These are phyloP conservation scores for Scenedesmus sp. DNA, from an alignment of 163 green algal genomes.

Conservation along the genomic window DNA sequence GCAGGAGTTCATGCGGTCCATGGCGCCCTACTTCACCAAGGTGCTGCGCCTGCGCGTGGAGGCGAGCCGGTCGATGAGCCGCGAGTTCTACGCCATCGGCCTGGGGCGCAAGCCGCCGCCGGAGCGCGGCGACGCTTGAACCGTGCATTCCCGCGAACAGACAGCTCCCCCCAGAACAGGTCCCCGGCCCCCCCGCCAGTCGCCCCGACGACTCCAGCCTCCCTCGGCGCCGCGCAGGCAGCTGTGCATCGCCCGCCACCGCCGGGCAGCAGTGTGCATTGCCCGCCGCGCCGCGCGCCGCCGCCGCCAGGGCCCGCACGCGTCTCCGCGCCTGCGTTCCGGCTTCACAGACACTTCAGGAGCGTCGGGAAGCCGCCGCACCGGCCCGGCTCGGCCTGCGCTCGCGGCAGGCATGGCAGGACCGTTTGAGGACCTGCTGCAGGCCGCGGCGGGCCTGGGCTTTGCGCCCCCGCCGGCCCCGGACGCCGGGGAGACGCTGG, in stretches of 20 bases:
- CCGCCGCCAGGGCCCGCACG: too few relatives aligned
- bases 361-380: not conserved
- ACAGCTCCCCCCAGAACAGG: too few relatives aligned
- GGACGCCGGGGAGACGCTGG: not conserved
- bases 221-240: not conserved
- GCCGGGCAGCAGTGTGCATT: too few relatives aligned
- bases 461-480: not conserved
- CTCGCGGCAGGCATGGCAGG: too few relatives aligned
- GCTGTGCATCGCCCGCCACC: too few relatives aligned
- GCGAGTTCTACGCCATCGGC: constrained; percentile 84
- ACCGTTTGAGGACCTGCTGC: constrained; percentile 31
- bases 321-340: too few relatives aligned
- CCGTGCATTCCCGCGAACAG: too few relatives aligned
- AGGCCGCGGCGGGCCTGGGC: not conserved
- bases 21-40: constrained; percentile 77
- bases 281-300: too few relatives aligned
- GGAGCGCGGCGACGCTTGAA: not conserved
- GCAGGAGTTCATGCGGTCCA: constrained; percentile 72
- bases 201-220: too few relatives aligned
- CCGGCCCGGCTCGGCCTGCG: too few relatives aligned
- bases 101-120: constrained; percentile 61
- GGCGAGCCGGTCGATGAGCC: constrained; percentile 72
- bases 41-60: constrained; percentile 66
- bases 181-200: too few relatives aligned
- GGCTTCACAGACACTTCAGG: not conserved